Conservation (phyloP, 176 grass and related monocot species). For the Carex pumila region DNA sequence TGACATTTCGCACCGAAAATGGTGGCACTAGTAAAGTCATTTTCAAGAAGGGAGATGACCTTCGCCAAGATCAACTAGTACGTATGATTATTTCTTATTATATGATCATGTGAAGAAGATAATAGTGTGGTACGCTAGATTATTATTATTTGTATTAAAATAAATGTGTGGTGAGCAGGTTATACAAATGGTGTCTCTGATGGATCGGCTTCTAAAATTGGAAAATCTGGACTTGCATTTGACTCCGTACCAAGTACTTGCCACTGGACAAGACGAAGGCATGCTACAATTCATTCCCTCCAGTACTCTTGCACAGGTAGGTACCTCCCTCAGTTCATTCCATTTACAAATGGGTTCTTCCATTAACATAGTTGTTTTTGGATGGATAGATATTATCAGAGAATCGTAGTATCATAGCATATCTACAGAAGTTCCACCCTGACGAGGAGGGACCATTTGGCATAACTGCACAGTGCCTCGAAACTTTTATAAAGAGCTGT, state of each 20-base stretch:
- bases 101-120: no score
- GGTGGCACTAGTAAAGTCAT: slow-evolving; percentile 68
- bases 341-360: slow-evolving; percentile 7
- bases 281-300: slow-evolving; percentile 95
- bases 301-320: slow-evolving; percentile 89
- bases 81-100: slow-evolving; percentile 15
- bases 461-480: slow-evolving; percentile 88
- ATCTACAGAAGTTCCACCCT: slow-evolving; percentile 77
- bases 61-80: slow-evolving; percentile 97
- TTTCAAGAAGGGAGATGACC: slow-evolving; percentile 94
- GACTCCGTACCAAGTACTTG: slow-evolving; percentile 93
- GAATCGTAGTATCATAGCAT: slow-evolving; percentile 87
- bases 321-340: slow-evolving; percentile 13
- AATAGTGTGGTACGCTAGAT: no score
- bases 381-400: slow-evolving; percentile 67
- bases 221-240: slow-evolving; percentile 98
- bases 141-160: neutral
- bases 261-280: slow-evolving; percentile 97
- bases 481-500: slow-evolving; percentile 88
- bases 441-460: slow-evolving; percentile 84
- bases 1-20: slow-evolving; percentile 72
- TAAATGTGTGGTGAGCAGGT: slow-evolving; percentile 35
- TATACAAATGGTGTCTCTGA: slow-evolving; percentile 95
- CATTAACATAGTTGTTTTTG: slow-evolving; percentile 1
- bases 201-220: slow-evolving; percentile 97